Base-by-base conservation (phyloP, 1,139 yeast species). In the Suhomyces ambrosiae region DNA sequence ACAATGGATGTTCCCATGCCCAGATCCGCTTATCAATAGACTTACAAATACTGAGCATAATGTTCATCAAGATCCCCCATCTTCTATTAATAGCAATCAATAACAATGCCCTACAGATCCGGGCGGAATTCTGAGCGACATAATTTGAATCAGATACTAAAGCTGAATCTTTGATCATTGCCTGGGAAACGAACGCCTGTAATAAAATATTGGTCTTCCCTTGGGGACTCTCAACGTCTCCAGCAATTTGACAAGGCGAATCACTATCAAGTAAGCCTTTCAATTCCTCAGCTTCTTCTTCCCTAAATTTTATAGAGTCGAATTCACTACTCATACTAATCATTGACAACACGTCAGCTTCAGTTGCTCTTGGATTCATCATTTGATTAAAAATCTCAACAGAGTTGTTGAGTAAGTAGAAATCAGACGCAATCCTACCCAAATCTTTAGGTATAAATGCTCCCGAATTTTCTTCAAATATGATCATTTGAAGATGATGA, bases 341-440 rank as follows among this genome's bases (percentile, higher is more conserved):
- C 78, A 90, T 84, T 0, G 96, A 82, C 23, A 94, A 64, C 0
- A 90, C 84, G 60, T 90, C 97, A 0, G 97, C 97, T 52, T 89
- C 97, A 0, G 95, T 80, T 1, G 96, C 96, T 25, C 75, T 63
- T 1, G 97, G 95, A 44, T 77, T 85, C 59, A 90, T 74, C 77
- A 86, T 74, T 50, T 83, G 85, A 56, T 89, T 90, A 68, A 94
- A 92, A 2, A 89, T 77, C 56, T 92, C 98, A 28, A 94, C 84
- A 19, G 95, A 81, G 47, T 85, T 87, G 56, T 86, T 86, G 38
- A 89, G 65, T 39, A 94, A 68, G 54, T 94, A 94, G 55, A 90
- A 94, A 51, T 94, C 98, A 1, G 96, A 87, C 0, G 98, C 96
- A 36, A 90, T 81, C 54, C 98, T 75, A 4, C 99, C 99, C 36